Evolutionary conservation across 2,329 filamentous ascomycete species (phyloP), one percentile per base, ranked within the genome.

Genomic region (Aspergillus pseudoviridinutans): DNA sequence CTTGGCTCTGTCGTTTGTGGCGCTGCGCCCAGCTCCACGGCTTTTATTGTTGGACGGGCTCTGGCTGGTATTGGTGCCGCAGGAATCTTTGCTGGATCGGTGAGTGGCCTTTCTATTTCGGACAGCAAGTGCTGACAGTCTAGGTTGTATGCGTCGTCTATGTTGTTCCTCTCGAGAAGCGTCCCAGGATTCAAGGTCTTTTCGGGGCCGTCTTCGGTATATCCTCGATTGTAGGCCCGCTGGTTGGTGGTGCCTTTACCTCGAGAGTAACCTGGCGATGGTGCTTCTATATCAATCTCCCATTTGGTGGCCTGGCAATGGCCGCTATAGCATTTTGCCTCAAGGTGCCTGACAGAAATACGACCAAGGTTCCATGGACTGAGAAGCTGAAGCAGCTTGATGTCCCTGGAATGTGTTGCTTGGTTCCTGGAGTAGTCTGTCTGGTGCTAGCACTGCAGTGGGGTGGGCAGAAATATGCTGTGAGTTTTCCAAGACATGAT

Each of bases 151-250:
- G 75, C 74, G 14, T 63, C 62, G 5, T 59, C 68, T 49, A 62
- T 71, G 35, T 75, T 17, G 61, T 74, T 22, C 64, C 74, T 20
- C 66, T 73, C 41, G 58, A 69, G 22, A 65, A 73, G 6, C 69
- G 68, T 4, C 65, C 72, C 9, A 49, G 64, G 14, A 67, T 68
- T 25, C 64, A 74, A 24, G 71, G 74, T 0, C 61, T 65, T 1
- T 73, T 67, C 49, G 69, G 61, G 35, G 52, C 56, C 32, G 61
- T 64, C 12, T 70, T 63, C 63, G 64, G 67, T 5, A 14, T 69
- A 2, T 66, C 68, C 0, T 64, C 61, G 2, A 51, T 66, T 4
- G 42, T 64, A 3, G 68, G 66, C 1, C 68, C 68, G 0, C 60
- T 71, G 12, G 61, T 72, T n/a, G 68, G 68, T 2, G 68, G 69